A percentile compares a stretch with the other conserved stretches of the same genome.
These are phyloP conservation scores for Ophiostoma perfectum DNA, from an alignment of 2,329 filamentous ascomycete genomes.

Conservation along the genomic window DNA sequence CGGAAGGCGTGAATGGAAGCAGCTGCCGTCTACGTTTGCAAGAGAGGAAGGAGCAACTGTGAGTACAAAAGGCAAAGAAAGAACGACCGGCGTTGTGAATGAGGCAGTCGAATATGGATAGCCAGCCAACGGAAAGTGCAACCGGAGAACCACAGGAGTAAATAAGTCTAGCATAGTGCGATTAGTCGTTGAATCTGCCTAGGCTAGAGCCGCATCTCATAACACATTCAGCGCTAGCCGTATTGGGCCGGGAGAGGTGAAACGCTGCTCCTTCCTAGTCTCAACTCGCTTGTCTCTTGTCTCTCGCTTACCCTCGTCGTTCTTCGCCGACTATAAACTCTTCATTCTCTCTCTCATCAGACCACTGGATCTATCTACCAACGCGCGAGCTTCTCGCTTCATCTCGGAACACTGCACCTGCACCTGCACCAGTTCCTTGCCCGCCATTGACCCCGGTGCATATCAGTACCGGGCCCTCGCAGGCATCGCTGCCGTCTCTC, in stretches of 20 bases:
- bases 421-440: neutral
- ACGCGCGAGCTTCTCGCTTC: neutral
- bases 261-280: neutral
- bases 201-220: neutral
- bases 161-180: neutral
- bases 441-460: neutral
- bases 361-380: neutral
- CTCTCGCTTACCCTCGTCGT: neutral
- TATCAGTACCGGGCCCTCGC: neutral
- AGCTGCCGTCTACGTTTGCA: neutral
- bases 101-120: too few relatives aligned
- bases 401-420: neutral
- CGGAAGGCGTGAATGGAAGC: constrained; percentile 5
- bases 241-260: neutral
- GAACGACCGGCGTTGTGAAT: neutral
- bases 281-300: neutral
- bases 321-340: neutral
- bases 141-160: too few relatives aligned
- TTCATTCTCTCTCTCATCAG: neutral
- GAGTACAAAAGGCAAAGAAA: neutral
- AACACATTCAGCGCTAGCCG: neutral
- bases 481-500: neutral
- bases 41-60: neutral
- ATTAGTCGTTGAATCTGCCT: neutral
- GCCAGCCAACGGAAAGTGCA: neutral